Evolutionary conservation across 1,284 basidiomycete species (phyloP), one percentile per base, ranked within the genome.

Genomic region (Volvariella surrecta): DNA sequence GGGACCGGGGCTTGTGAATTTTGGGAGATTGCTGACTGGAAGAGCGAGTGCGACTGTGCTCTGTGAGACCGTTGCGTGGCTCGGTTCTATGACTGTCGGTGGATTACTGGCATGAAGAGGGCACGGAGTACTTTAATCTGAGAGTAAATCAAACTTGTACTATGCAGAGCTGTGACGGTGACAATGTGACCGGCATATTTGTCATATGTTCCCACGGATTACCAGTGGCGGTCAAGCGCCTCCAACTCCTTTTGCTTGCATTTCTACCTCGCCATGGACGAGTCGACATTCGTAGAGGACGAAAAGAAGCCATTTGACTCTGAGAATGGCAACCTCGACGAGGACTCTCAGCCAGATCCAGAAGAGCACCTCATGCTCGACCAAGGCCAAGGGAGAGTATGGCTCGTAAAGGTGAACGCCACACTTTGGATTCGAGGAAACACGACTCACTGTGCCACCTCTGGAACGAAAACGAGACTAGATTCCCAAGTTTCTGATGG

Each of bases 351-450:
- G 53, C 85, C 84, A 0, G 85, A 88, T 53, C 84, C 84, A 3
- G 81, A 88, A 45, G 85, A 88, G 56, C 70, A 75, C 20, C 68
- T 88, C 9, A 79, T 82, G 74, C 64, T 85, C 43, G 78, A 85
- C 57, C 71, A 79, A 49, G 81, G 79, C 22, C 74, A 76, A 44
- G 82, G 84, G 20, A 66, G 77, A 53, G 80, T 86, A 17, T 89
- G 85, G 86, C 67, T 86, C 22, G 84, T 89, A 52, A 87, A 86
- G 73, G 83, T 84, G 24, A 6, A n/a, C n/a, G n/a, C n/a, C n/a
- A 11, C 24, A 28, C 6, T 11, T 28, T 28, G 24, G 24, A 28
- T 28, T 28, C 24, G 11, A 6, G 11, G 6, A 28, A 28, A 28
- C 24, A 11, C 24, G 24, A 28, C 24, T 28, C 24, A 28, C 24